Percentiles rank a stretch among this genome's conserved stretches.
phyloP scores from a whole-genome alignment of 257 asterid species.

The Cordia subcordata region DNA sequence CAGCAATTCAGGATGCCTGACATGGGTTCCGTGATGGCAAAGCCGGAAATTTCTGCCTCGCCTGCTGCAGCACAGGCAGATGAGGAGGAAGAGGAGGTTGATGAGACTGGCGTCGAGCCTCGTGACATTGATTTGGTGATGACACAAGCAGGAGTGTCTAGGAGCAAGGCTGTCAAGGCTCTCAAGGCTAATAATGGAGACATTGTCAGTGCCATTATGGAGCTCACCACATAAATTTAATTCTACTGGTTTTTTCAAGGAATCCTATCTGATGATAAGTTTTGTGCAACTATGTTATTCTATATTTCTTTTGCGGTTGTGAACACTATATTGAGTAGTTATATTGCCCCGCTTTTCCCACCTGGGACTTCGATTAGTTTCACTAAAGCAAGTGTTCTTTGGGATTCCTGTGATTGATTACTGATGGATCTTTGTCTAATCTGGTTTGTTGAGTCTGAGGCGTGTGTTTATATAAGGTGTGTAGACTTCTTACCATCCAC shows the following conservation, averaged over 20 bases:
- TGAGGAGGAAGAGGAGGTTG: conserved; percentile 77
- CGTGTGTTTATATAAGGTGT: too few species aligned
- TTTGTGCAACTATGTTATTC: conserved; percentile 11
- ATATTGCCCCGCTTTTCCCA: too few species aligned
- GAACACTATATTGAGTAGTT: too few species aligned
- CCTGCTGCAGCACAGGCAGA: conserved; percentile 38
- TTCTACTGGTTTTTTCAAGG: background rate
- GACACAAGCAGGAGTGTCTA: conserved; percentile 91
- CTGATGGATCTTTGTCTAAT: too few species aligned
- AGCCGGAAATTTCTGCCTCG: conserved; percentile 46
- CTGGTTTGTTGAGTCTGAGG: too few species aligned
- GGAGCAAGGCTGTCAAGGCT: conserved; percentile 77
- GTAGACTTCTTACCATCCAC: too few species aligned
- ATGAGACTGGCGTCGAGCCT: conserved; percentile 67
- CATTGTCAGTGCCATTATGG: conserved; percentile 94
- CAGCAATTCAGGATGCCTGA: conserved; percentile 88
- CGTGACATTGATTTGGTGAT: conserved; percentile 80
- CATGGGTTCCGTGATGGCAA: conserved; percentile 51
- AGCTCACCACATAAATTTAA: conserved; percentile 48
- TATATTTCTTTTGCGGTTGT: background rate
- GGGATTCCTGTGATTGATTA: too few species aligned
- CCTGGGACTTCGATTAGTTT: too few species aligned
- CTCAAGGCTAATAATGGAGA: conserved; percentile 74
- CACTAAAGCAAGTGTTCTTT: too few species aligned
- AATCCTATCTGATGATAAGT: conserved; percentile 18